A percentile compares a stretch with the other conserved stretches of the same genome.
Conservation (phyloP, 2,329 filamentous ascomycete species). For the Monosporascus sp. region DNA sequence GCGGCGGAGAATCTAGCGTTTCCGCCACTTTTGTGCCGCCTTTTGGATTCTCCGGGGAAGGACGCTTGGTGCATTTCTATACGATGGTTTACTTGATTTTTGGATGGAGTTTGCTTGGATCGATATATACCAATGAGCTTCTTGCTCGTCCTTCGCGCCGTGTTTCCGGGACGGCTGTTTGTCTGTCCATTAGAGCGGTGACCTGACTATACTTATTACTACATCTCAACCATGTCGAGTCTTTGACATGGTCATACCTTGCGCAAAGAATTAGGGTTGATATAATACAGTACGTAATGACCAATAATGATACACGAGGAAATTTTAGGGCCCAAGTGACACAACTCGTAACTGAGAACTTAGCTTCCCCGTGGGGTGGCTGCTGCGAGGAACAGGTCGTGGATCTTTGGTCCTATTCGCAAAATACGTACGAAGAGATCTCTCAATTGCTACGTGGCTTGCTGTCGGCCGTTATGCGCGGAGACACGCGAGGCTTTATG, state of each 20-base stretch:
- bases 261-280: not conserved
- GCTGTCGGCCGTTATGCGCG: no score
- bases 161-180: not conserved
- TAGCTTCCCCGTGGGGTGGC: not conserved
- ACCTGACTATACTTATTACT: no score
- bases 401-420: no score
- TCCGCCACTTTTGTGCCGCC: constrained; percentile 6
- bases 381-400: no score
- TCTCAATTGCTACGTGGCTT: no score
- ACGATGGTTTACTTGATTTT: not conserved
- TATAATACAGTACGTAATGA: not conserved
- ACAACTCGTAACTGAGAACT: not conserved
- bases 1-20: no score
- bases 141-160: not conserved
- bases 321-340: not conserved
- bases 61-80: constrained; percentile 9
- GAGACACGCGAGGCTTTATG: no score
- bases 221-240: no score
- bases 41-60: constrained; percentile 14
- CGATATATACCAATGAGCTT: not conserved
- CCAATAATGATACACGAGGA: not conserved
- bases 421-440: no score
- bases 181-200: not conserved
- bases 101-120: not conserved
- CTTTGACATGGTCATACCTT: not conserved